Evolutionary conservation across 1,284 basidiomycete genomes (phyloP).

Genomic region (Boletellus dicymbophilus): DNA sequence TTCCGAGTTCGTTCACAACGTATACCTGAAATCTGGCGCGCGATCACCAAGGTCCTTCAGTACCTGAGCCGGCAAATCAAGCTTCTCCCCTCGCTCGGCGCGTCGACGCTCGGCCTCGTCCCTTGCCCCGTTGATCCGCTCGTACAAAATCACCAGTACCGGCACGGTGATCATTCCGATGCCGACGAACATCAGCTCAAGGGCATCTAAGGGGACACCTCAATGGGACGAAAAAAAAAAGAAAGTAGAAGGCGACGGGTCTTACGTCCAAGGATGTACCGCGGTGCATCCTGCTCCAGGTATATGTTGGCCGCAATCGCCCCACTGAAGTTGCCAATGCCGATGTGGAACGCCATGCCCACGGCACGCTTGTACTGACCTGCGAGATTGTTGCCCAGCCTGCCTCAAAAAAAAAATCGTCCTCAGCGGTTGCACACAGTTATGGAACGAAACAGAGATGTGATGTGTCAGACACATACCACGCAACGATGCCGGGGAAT

Average conservation of each 20-base stretch:
- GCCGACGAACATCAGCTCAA: constrained; percentile 69
- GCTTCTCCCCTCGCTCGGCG: constrained; percentile 34
- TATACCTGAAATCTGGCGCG: constrained; percentile 67
- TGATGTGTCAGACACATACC: no score
- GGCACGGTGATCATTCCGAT: constrained; percentile 60
- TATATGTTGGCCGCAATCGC: constrained; percentile 55
- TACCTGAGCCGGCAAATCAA: constrained; percentile 14
- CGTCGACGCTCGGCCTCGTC: constrained; percentile 35
- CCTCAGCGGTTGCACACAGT: no score
- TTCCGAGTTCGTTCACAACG: no score
- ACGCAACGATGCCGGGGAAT: constrained; percentile 65
- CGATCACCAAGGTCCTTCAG: constrained; percentile 54
- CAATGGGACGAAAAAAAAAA: background rate
- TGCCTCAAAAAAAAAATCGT: constrained; percentile 16
- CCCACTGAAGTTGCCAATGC: constrained; percentile 43
- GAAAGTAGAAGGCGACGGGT: constrained; percentile 39
- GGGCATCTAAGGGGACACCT: constrained; percentile 43
- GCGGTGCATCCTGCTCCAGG: constrained; percentile 56
- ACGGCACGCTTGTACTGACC: constrained; percentile 53
- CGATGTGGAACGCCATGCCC: constrained; percentile 45
- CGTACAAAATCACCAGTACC: constrained; percentile 51
- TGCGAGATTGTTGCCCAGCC: constrained; percentile 48
- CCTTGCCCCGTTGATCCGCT: constrained; percentile 52
- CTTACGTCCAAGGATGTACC: constrained; percentile 58
- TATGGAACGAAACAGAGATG: no score